Percentiles rank a stretch among this genome's conserved stretches.
phyloP scores from a whole-genome alignment of 768 basidiomycete species.

The Amanita jacksonii region DNA sequence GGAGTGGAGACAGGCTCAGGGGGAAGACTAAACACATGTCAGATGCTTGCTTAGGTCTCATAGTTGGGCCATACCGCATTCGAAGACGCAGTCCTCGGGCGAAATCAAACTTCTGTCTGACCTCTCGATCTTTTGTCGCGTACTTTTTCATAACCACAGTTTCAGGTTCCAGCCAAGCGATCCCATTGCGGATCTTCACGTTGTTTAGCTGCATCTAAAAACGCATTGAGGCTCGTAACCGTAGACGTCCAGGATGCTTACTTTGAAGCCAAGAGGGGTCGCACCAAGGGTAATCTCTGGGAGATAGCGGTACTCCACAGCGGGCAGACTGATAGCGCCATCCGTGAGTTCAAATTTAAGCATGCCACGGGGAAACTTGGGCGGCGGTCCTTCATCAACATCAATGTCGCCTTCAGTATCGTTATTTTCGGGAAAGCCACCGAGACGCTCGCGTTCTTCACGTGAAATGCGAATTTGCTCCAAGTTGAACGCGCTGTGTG shows the following conservation, averaged over 20 bases:
- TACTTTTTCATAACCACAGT: slow-evolving; percentile 54
- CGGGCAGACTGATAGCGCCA: slow-evolving; percentile 57
- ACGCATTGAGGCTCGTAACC: background rate
- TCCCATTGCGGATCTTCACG: slow-evolving; percentile 56
- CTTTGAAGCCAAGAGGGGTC: slow-evolving; percentile 81
- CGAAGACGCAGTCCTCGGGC: slow-evolving; percentile 48
- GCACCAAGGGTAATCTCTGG: slow-evolving; percentile 59
- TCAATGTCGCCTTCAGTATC: slow-evolving; percentile 48
- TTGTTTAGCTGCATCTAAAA: slow-evolving; percentile 61
- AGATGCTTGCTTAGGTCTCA: slow-evolving; percentile 1
- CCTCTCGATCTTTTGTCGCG: slow-evolving; percentile 56
- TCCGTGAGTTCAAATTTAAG: slow-evolving; percentile 70
- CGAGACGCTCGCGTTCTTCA: slow-evolving; percentile 55
- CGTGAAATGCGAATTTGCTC: slow-evolving; percentile 58
- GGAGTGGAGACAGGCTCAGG: slow-evolving; percentile 15
- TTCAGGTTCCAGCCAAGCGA: slow-evolving; percentile 68
- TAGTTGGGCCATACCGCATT: slow-evolving; percentile 47
- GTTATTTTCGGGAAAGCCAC: slow-evolving; percentile 28
- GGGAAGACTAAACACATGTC: slow-evolving; percentile 10
- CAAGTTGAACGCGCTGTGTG: slow-evolving; percentile 72
- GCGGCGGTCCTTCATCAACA: slow-evolving; percentile 64
- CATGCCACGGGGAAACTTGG: slow-evolving; percentile 77
- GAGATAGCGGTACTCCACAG: slow-evolving; percentile 69
- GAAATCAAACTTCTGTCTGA: slow-evolving; percentile 48
- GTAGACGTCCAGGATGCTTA: slow-evolving; percentile 18